Conservation (phyloP, 1,139 yeast genomes). For the Blastobotrys buckinghamii region DNA sequence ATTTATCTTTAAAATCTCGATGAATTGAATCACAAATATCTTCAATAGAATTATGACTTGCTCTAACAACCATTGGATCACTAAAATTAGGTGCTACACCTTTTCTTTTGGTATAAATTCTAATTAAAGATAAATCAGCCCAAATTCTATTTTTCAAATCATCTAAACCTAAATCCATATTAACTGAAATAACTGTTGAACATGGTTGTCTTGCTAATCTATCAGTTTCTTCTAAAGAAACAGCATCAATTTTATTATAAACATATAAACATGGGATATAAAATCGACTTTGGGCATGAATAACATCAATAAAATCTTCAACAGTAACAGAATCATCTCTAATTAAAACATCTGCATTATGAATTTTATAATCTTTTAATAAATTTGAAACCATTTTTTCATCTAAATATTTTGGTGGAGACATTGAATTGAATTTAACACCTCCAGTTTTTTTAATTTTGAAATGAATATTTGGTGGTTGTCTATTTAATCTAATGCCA, state of each 20-base stretch:
- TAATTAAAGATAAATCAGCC: conserved; percentile 73
- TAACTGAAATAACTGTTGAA: conserved; percentile 92
- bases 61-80: conserved; percentile 90
- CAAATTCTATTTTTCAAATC: conserved; percentile 91
- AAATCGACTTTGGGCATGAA: conserved; percentile 79
- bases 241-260: conserved; percentile 93
- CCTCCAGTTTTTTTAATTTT: conserved; percentile 88
- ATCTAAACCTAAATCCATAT: conserved; percentile 74
- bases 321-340: conserved; percentile 86
- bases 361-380: conserved; percentile 80
- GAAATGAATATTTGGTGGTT: conserved; percentile 73
- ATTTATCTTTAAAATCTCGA: conserved; percentile 84
- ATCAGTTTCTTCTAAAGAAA: conserved; percentile 90
- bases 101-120: conserved; percentile 82
- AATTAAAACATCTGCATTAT: conserved; percentile 87
- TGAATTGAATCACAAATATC: conserved; percentile 91
- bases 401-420: conserved; percentile 76
- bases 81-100: conserved; percentile 74
- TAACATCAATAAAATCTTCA: conserved; percentile 89
- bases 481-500: conserved; percentile 83
- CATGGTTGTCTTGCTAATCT: conserved; percentile 86
- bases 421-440: conserved; percentile 69
- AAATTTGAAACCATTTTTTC: conserved; percentile 75
- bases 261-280: conserved; percentile 90
- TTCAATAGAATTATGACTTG: conserved; percentile 63